Percentiles rank a stretch among this genome's conserved stretches.
Conservation (phyloP, 179 eudicot species). For the Spinacia oleracea region DNA sequence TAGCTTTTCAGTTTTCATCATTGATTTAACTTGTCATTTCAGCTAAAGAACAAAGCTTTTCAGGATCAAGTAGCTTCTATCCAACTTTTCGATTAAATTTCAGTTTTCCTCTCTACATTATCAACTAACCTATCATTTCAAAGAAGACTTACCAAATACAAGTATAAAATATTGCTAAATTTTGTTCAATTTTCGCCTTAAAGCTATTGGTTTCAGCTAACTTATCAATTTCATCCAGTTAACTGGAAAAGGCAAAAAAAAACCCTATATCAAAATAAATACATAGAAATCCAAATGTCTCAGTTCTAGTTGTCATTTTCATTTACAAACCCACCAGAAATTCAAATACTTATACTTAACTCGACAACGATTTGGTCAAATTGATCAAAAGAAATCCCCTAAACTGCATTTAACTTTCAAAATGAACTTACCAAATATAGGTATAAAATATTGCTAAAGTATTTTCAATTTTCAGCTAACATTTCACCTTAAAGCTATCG, state of each 20-base stretch:
- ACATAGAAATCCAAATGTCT: slow-evolving; percentile 7
- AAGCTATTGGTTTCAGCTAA: not conserved
- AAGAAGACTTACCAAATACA: too few species aligned
- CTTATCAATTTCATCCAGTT: not conserved
- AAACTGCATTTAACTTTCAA: not conserved
- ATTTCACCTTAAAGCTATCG: not conserved
- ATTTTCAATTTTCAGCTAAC: not conserved
- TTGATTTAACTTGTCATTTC: too few species aligned
- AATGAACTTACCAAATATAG: not conserved
- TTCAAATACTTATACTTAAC: not conserved
- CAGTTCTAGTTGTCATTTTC: too few species aligned
- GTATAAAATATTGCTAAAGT: too few species aligned
- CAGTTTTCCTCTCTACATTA: not conserved
- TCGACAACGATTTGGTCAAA: not conserved
- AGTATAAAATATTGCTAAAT: too few species aligned
- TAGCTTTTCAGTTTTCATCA: not conserved
- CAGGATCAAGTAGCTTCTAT: not conserved
- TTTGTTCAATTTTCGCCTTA: not conserved
- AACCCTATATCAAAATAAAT: not conserved
- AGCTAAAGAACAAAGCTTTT: too few species aligned
- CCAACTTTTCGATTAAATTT: not conserved
- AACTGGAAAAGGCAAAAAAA: not conserved
- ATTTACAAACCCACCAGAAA: too few species aligned
- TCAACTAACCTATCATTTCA: not conserved
- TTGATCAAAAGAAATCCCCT: not conserved